These are phyloP conservation scores for Thinopyrum elongatum DNA, from an alignment of 176 grass and related monocot species.

Conservation along the genomic window DNA sequence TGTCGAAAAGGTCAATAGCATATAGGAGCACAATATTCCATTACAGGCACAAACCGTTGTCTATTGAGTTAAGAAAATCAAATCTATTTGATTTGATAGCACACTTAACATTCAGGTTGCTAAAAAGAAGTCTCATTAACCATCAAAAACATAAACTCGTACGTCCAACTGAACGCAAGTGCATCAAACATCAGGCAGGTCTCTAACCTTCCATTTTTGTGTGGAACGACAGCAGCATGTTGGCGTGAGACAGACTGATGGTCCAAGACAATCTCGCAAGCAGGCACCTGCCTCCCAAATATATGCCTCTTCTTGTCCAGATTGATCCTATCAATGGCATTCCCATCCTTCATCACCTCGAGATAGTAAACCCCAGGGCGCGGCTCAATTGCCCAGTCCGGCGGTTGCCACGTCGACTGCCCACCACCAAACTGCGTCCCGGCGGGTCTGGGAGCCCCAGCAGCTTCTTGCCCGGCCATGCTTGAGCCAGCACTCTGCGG, in stretches of 20 bases:
- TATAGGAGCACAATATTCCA: background rate
- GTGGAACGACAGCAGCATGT: constrained; percentile 87
- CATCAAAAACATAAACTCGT: background rate
- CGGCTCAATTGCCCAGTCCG: constrained; percentile 86
- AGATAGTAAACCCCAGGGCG: constrained; percentile 80
- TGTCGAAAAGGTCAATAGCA: background rate
- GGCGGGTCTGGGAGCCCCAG: constrained; percentile 1
- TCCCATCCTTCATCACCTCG: constrained; percentile 83
- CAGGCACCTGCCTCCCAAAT: constrained; percentile 85
- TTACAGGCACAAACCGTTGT: background rate
- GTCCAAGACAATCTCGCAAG: constrained; percentile 90
- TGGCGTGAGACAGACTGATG: constrained; percentile 97
- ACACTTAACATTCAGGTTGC: background rate
- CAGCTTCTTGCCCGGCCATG: constrained; percentile 23
- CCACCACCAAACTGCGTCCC: constrained; percentile 84
- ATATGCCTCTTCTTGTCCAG: constrained; percentile 87
- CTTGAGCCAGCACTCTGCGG: constrained; percentile 11
- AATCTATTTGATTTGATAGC: background rate
- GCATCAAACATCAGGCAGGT: background rate
- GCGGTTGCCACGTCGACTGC: constrained; percentile 82
- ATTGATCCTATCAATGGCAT: constrained; percentile 84
- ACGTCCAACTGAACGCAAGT: background rate
- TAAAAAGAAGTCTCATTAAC: background rate
- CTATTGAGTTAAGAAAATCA: background rate
- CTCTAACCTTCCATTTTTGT: constrained; percentile 90